Evolutionary conservation across 169 alveolate genomes (phyloP).

Genomic region (Plasmodium knowlesi): DNA sequence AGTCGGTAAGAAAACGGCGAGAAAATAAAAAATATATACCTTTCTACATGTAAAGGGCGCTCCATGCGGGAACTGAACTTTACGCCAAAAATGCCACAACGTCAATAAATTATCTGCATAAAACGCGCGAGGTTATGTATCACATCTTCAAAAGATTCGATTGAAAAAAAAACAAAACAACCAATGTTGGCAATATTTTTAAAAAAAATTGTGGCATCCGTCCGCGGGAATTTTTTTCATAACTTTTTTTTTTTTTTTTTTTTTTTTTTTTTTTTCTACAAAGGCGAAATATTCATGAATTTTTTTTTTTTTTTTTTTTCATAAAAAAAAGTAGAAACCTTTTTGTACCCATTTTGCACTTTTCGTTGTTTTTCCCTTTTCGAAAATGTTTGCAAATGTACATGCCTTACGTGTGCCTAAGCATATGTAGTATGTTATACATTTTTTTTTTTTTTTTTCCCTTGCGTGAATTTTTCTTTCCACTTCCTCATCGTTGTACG

Average conservation of each 20-base stretch:
- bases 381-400: neutral
- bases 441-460: neutral
- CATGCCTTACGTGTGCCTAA: neutral
- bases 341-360: neutral
- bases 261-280: neutral
- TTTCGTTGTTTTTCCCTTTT: neutral
- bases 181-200: neutral
- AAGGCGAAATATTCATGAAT: neutral
- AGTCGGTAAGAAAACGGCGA: neutral
- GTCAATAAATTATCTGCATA: neutral
- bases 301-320: neutral
- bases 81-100: neutral
- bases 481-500: neutral
- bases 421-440: neutral
- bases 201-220: neutral
- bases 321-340: neutral
- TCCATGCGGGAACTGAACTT: neutral
- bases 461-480: slow-evolving; percentile 5
- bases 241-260: neutral
- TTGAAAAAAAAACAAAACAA: neutral
- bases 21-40: neutral
- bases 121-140: neutral
- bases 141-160: neutral
- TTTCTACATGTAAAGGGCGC: neutral
- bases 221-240: neutral